Base-by-base conservation (phyloP, 2,329 filamentous ascomycete species). In the Capronia americana region DNA sequence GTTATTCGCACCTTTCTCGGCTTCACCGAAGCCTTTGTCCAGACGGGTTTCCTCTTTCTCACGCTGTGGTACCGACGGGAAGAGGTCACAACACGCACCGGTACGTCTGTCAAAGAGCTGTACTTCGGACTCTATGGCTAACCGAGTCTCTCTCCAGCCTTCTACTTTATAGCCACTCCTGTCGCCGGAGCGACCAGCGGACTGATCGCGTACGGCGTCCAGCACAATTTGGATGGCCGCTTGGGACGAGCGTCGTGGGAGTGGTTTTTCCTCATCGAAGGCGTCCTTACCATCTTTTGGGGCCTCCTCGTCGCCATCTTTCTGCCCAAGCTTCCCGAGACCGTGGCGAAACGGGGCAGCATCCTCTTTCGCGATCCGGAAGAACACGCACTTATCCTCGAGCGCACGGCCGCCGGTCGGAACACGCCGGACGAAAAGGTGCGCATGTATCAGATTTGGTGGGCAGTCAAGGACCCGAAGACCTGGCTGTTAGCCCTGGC, bases 131-230 rank as follows among this genome's bases (percentile, higher is more conserved):
- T 20, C 32, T 17, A 30, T 32, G 8, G 53, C 53, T 56, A 34
- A 56, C 11, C 10, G 24, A n/a, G 24, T 8, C n/a, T 12, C 48
- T 53, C 20, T 54, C 20, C 6, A 56, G 53, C 53, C 2, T 38
- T 56, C 17, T 56, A 56, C 53, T 56, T 32, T 38, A 20, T 32
- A 7, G 30, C 30, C 7, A 56, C 53, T 23, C 53, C 53, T 23
- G 30, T 92, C 24, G 89, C 88, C 0, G 89, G 89, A 2, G 90
- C 90, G 1, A 92, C 92, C 72, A 90, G 88, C 0, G 90, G 88
- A 1, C 77, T 89, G 10, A 85, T 89, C 44, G 83, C 86, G 1
- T 86, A 86, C 0, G 87, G 89, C 6, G 90, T 93, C 60, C 87
- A 85, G 0, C 79, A 80, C 14, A 86, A 89, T 57, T 84, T 93